Base-by-base conservation (phyloP, 768 basidiomycete genomes). In the Piloderma croceum region DNA sequence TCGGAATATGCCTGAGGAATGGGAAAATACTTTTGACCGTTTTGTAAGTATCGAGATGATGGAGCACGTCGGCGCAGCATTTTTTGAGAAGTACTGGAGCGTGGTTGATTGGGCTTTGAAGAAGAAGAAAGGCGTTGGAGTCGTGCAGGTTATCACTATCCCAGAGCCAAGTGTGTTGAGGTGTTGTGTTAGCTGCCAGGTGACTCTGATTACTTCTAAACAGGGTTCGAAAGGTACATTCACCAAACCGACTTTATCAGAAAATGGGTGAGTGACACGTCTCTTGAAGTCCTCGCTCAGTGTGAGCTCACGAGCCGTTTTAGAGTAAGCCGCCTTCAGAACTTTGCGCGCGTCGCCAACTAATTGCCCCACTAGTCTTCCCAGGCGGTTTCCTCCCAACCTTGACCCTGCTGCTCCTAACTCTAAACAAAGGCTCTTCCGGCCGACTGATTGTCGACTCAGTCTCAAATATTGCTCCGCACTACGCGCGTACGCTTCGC, bases 401-500 rank as follows among this genome's bases (percentile, higher is more conserved):
- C 13, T 56, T 77, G 19, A 67, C 69, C 5, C 64, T 62, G 38
- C 55, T 74, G 19, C 48, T 71, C 7, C 52, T 64, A 25, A 60
- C 68, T 10, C 57, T 76, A 39, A 51, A 58, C 9, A 53, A 54
- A 15, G 76, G 73, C 20, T 60, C 71, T 7, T 45, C 57, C 4
- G 66, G 69, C 22, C 59, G 61, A 15, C 67, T 78, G 31, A 56
- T 74, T n/a, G 58, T 77, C 19, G 77, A 78, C 47, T 67, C 68
- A 12, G 63, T 77, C 6, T 58, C 59, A 5, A 79, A 79, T 60
- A 77, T 80, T 50, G 76, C 75, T 6, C 73, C 74, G 19, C 72
- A 80, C 53, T 81, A 80, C 55, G 72, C 79, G 9, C 69, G 77
- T 15, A 80, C n/a, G n/a, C n/a, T n/a, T 73, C 67, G 77, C 19